A percentile compares a stretch with the other conserved stretches of the same genome.
These are phyloP conservation scores for Mycena indigotica DNA, from an alignment of 768 basidiomycete genomes.

Conservation along the genomic window DNA sequence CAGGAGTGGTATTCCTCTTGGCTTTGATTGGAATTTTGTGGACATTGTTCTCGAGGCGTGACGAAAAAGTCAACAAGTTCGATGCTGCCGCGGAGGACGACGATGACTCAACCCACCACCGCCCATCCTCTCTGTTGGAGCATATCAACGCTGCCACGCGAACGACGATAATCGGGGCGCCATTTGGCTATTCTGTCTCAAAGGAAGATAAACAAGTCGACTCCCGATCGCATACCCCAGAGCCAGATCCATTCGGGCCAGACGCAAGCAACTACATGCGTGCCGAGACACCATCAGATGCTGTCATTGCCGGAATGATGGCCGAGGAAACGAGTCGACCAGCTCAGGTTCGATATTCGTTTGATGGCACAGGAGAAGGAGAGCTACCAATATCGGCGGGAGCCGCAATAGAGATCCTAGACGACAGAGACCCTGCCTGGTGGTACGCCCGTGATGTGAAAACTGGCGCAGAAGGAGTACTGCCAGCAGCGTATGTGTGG, in stretches of 20 bases:
- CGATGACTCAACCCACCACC: constrained; percentile 73
- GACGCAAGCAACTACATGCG: constrained; percentile 79
- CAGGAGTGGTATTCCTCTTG: constrained; percentile 88
- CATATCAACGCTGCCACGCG: constrained; percentile 91
- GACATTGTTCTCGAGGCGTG: constrained; percentile 83
- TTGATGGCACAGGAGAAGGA: constrained; percentile 77
- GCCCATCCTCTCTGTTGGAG: constrained; percentile 85
- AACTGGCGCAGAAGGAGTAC: constrained; percentile 84
- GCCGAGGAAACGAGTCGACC: constrained; percentile 64
- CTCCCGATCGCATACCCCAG: constrained; percentile 33
- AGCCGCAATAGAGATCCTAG: constrained; percentile 72
- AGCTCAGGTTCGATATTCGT: constrained; percentile 81
- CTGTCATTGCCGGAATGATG: constrained; percentile 60
- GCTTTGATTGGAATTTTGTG: constrained; percentile 85
- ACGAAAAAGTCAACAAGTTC: constrained; percentile 67
- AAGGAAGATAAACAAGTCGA: constrained; percentile 62
- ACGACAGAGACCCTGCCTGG: constrained; percentile 85
- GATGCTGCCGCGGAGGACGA: constrained; percentile 71
- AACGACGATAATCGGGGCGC: constrained; percentile 72
- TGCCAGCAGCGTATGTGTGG: constrained; percentile 90
- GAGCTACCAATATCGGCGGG: constrained; percentile 73
- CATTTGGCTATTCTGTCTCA: constrained; percentile 38
- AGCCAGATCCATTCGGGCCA: constrained; percentile 65
- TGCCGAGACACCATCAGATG: constrained; percentile 81
- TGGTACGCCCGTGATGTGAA: constrained; percentile 87